Conservation (phyloP, 2,329 filamentous ascomycete species). For the Venturia aucupariae region DNA sequence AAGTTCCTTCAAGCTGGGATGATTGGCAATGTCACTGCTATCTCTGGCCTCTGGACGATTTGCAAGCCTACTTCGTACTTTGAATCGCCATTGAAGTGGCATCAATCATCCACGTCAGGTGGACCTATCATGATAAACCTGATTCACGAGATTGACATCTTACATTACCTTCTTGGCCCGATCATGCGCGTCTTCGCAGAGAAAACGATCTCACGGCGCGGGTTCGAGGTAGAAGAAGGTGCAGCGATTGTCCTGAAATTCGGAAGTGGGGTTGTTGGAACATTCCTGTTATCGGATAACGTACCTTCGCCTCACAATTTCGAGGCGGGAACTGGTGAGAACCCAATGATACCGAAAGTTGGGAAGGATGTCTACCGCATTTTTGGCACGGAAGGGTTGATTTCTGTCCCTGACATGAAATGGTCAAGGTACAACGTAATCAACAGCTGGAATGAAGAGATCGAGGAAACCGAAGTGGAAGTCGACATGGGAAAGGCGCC, state of each 20-base stretch:
- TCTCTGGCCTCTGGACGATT: conserved; percentile 47
- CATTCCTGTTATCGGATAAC: conserved; percentile 47
- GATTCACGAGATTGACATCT: conserved; percentile 51
- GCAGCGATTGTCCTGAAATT: conserved; percentile 46
- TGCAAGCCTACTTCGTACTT: conserved; percentile 47
- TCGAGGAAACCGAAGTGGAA: conserved; percentile 27
- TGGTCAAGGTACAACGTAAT: conserved; percentile 35
- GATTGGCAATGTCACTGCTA: conserved; percentile 41
- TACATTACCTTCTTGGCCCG: conserved; percentile 48
- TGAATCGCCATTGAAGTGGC: conserved; percentile 39
- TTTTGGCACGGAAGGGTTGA: conserved; percentile 42
- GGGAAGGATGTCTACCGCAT: conserved; percentile 43
- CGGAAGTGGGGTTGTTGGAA: conserved; percentile 45
- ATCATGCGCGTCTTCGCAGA: conserved; percentile 45
- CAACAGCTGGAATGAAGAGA: conserved; percentile 35
- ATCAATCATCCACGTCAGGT: conserved; percentile 30
- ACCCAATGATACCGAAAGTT: conserved; percentile 40
- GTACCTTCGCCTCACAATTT: conserved; percentile 45
- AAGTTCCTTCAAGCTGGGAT: conserved; percentile 29
- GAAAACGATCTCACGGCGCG: conserved; percentile 34
- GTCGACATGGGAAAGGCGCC: conserved; percentile 31
- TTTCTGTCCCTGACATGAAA: conserved; percentile 47
- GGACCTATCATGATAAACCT: conserved; percentile 50
- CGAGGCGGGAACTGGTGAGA: conserved; percentile 50
- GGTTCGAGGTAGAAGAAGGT: conserved; percentile 46